Base-by-base conservation (phyloP, 2,329 filamentous ascomycete genomes). In the Fusarium hostae region DNA sequence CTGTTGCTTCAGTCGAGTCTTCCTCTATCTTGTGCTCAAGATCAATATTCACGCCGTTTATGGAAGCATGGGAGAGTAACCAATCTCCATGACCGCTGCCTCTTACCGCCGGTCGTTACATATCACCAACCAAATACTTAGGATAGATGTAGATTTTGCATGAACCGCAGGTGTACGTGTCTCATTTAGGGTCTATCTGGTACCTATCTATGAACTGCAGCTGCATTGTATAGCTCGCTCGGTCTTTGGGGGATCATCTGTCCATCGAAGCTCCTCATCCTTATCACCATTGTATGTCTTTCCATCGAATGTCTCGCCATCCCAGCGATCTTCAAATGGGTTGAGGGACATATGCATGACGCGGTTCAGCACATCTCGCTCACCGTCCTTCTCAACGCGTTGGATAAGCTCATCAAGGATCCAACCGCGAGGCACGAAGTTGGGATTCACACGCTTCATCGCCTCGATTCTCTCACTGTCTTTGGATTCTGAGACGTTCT, bases 341-440 rank as follows among this genome's bases (percentile, higher is more conserved):
- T 94, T 86, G 43, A 95, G 83, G 5, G 91, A 89, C 90, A 98
- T 92, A 47, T 94, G 89, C 91, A 97, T 94, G 28, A 96, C 86
- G 34, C 91, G 86, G 16, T 88, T 85, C 47, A 99, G 80, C 39
- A 98, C 90, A 12, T 94, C 91, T 60, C 93, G 86, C 77, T 99
- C 95, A 5, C 90, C 89, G 56, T 91, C 90, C 79, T 93, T 93
- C 81, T 98, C 94, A 0, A 98, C 95, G 13, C 94, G 88, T 48
- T 92, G 89, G 73, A 99, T 98, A 18, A 99, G 81, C 81, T 99
- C 96, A 79, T 98, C 95, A 24, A 99, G 85, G 56, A 99, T 89
- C 95, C 95, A 99, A 22, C 92, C 91, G 50, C 94, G 89, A 1
- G 96, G 94, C 1, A 98, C 86, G 77, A 99, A 99, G 83, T 93